Evolutionary conservation across 2,329 filamentous ascomycete genomes (phyloP), one percentile per base, ranked within the genome.

Genomic region (Colletotrichum filicis): DNA sequence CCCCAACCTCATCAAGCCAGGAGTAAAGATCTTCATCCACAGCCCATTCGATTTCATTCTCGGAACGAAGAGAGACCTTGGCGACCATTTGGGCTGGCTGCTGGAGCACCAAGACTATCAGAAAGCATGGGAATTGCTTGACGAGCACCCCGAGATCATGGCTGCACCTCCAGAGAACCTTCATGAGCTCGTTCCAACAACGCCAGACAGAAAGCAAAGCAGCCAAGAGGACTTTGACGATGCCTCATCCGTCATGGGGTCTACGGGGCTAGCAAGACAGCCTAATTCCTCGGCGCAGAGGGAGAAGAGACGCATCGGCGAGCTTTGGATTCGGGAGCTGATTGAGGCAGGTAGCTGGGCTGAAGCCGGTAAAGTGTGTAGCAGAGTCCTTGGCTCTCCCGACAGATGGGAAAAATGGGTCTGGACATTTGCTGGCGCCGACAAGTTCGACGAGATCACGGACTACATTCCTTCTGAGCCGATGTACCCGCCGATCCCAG

Each of bases 31-130:
- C 19, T 98, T 98, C 80, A 94, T 99, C 53, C 95, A 98, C 78
- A 98, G 95, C 77, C 97, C 97, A 0, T 99, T 97, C 79, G 97
- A 99, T 82, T 98, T 95, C 78, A 93, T 98, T n/a, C 85, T 98
- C 67, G 94, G 95, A 0, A 94, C 97, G 2, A 95, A 95, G 80
- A 89, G 97, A 76, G 95, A 98, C 78, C 87, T 97, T 19, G 87
- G 91, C 4, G 97, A 99, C 82, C 95, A 97, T 78, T 85, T 98
- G 26, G 86, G 88, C 8, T 99, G 96, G 96, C 86, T 98, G 16
- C 81, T 97, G 32, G 93, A 96, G 71, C 94, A 92, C 74, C 89
- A 94, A 65, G 92, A 92, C 74, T 98, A 96, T 79, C 90, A 94
- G 78, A 90, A 94, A 76, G 95, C 95, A 1, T 99, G 96, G 96